These are phyloP conservation scores for Ilex asprella DNA, from an alignment of 257 asterid genomes.

Conservation along the genomic window DNA sequence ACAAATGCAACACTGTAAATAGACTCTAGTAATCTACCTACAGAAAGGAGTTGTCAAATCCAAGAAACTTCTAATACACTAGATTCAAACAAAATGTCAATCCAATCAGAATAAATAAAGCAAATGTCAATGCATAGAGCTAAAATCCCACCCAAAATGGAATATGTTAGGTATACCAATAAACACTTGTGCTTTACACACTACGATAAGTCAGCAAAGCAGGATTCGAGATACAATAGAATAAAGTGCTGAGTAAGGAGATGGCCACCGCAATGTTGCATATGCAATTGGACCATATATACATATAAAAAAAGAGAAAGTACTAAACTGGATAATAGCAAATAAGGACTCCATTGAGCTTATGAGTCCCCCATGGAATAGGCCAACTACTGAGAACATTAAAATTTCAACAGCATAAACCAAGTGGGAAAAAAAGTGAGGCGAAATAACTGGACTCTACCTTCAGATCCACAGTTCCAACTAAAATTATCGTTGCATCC, in stretches of 20 bases:
- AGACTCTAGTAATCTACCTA: background rate
- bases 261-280: too few relatives aligned
- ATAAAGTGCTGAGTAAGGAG: background rate
- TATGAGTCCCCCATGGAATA: too few relatives aligned
- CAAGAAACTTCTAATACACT: background rate
- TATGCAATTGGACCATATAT: too few relatives aligned
- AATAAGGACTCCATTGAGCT: too few relatives aligned
- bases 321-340: too few relatives aligned
- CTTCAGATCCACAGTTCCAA: conserved; percentile 99
- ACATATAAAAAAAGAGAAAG: too few relatives aligned
- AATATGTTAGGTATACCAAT: too few relatives aligned
- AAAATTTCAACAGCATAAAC: background rate
- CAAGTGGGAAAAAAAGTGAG: conserved; percentile 7
- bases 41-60: background rate
- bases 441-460: conserved; percentile 24
- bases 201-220: background rate
- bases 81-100: background rate
- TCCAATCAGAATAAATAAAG: too few relatives aligned
- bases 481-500: conserved; percentile 91
- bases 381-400: too few relatives aligned
- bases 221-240: background rate
- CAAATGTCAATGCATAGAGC: too few relatives aligned
- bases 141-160: too few relatives aligned
- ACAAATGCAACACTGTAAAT: background rate
- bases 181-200: background rate